phyloP scores from a whole-genome alignment of 108 stramenopile species.

The Parietichytrium sp. region DNA sequence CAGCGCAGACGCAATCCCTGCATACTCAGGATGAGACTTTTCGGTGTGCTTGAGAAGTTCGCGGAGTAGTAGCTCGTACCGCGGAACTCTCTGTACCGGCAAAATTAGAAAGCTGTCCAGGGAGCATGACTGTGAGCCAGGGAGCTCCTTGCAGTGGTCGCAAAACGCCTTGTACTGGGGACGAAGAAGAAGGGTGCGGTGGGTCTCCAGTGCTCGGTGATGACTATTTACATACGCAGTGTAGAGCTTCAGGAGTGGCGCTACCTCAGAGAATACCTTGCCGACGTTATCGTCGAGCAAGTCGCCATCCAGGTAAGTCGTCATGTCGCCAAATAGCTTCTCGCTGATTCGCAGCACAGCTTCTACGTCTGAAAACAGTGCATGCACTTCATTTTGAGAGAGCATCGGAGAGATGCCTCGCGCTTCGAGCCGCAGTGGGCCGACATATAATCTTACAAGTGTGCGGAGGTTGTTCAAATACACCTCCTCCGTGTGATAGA shows the following conservation, averaged over 20 bases:
- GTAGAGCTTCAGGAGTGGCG: conserved; percentile 13
- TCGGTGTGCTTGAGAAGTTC: conserved; percentile 42
- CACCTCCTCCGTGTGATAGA: neutral
- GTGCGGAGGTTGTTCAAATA: neutral
- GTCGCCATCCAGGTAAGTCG: neutral
- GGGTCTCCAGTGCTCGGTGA: neutral
- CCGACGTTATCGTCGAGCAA: conserved; percentile 5
- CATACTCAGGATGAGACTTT: conserved; percentile 33
- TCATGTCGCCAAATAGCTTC: neutral
- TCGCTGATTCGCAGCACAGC: conserved; percentile 28
- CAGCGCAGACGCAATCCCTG: neutral
- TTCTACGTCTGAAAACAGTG: conserved; percentile 8
- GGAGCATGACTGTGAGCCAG: conserved; percentile 3
- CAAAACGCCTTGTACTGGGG: neutral
- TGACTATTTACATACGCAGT: neutral
- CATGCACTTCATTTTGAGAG: neutral
- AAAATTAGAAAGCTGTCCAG: conserved; percentile 44
- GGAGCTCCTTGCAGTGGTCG: conserved; percentile 25
- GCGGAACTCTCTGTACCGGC: conserved; percentile 53
- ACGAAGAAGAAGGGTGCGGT: neutral
- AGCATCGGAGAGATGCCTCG: neutral
- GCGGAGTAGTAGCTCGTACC: conserved; percentile 46
- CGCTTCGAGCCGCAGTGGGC: conserved; percentile 1
- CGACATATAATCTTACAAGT: neutral
- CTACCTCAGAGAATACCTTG: neutral